phyloP scores from a whole-genome alignment of 352 stramenopile genomes.

The Pythium aristosporum region DNA sequence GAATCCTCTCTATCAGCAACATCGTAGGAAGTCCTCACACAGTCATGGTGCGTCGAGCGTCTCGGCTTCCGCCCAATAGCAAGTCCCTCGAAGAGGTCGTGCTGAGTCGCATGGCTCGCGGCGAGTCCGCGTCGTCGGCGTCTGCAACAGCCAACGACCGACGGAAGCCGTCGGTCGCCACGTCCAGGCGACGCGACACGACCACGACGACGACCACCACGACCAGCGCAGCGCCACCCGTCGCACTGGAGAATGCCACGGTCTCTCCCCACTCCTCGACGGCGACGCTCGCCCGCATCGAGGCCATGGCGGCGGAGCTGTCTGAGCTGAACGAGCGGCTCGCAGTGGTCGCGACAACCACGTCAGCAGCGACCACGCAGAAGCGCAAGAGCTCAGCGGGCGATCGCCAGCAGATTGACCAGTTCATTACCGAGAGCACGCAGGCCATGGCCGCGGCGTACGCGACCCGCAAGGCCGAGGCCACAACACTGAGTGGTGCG shows the following conservation, averaged over 20 bases:
- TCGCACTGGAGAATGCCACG: background rate
- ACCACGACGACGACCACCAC: background rate
- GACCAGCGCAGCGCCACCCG: background rate
- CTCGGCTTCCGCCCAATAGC: slow-evolving; percentile 45
- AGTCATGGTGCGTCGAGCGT: slow-evolving; percentile 62
- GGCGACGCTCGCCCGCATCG: slow-evolving; percentile 23
- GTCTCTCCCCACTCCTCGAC: background rate
- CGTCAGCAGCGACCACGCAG: background rate
- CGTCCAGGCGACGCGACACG: background rate
- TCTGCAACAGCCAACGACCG: background rate
- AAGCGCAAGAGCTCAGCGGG: slow-evolving; percentile 6
- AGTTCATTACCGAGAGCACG: slow-evolving; percentile 49
- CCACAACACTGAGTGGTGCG: background rate
- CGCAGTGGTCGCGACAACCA: slow-evolving; percentile 16
- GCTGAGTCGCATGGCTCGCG: slow-evolving; percentile 44
- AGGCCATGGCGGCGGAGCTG: slow-evolving; percentile 29
- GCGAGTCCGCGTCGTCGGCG: background rate
- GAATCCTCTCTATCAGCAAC: no score
- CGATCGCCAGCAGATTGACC: slow-evolving; percentile 33
- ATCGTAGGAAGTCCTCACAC: background rate
- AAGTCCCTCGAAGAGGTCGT: slow-evolving; percentile 74
- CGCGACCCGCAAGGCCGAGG: slow-evolving; percentile 2
- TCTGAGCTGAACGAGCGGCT: slow-evolving; percentile 29
- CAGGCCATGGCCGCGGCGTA: slow-evolving; percentile 38
- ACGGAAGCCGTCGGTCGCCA: slow-evolving; percentile 7